Percentiles rank a stretch among this genome's conserved stretches.
Evolutionary conservation across 768 basidiomycete species (phyloP).

Genomic region (Boletus sp.): DNA sequence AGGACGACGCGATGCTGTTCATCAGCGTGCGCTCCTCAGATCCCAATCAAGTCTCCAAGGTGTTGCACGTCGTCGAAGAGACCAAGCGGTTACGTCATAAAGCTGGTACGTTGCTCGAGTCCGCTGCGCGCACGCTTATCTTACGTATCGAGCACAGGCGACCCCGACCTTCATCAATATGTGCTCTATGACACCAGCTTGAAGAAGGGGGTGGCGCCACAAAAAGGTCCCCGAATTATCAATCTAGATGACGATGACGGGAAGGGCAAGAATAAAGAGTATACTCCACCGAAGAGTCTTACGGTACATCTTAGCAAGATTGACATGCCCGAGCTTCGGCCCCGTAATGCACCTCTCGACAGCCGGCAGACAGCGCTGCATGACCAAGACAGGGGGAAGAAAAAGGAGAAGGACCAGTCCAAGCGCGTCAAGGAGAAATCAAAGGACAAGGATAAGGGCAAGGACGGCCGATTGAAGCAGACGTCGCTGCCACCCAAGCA

Average conservation of each 20-base stretch:
- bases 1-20: slow-evolving; percentile 84
- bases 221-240: slow-evolving; percentile 64
- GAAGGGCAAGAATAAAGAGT: slow-evolving; percentile 48
- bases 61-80: slow-evolving; percentile 77
- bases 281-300: slow-evolving; percentile 66
- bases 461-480: slow-evolving; percentile 1
- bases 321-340: slow-evolving; percentile 73
- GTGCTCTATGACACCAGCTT: slow-evolving; percentile 63
- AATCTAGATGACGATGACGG: slow-evolving; percentile 50
- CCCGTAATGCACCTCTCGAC: slow-evolving; percentile 3
- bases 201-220: slow-evolving; percentile 25
- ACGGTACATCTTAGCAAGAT: slow-evolving; percentile 83
- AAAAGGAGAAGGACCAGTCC: slow-evolving; percentile 9
- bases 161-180: slow-evolving; percentile 71
- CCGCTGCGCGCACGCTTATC: neutral
- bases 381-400: slow-evolving; percentile 7
- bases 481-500: neutral
- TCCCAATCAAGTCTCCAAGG: slow-evolving; percentile 67
- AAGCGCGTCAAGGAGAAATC: slow-evolving; percentile 31
- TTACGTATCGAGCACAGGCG: slow-evolving; percentile 45
- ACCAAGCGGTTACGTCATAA: slow-evolving; percentile 76
- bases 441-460: slow-evolving; percentile 24
- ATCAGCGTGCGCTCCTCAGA: slow-evolving; percentile 68
- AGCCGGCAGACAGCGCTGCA: neutral
- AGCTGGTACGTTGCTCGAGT: slow-evolving; percentile 46